Evolutionary conservation across 2,329 filamentous ascomycete genomes (phyloP), one percentile per base, ranked within the genome.

Genomic region (Cladosporium sp.): DNA sequence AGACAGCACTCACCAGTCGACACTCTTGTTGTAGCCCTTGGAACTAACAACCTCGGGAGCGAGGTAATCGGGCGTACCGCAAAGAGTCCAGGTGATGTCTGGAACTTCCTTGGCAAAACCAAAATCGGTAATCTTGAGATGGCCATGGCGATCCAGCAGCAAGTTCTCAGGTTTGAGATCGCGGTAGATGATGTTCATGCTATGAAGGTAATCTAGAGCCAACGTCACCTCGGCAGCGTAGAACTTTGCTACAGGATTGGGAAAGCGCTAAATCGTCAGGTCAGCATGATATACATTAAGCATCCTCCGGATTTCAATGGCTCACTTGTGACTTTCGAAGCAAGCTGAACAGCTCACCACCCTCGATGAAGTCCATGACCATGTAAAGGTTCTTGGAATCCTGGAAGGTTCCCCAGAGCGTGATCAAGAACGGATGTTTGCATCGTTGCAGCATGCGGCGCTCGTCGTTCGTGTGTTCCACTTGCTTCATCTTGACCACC

Each of bases 291-390:
- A 3, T 12, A 28, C 17, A n/a, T 3, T n/a, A 28, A 5, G 1
- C 22, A 8, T 45, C 42, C 13, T 25, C 28, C 10, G 42, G 17
- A 36, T 13, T 1, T 20, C 51, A 55, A 55, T 42, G n/a, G 76
- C 82, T 83, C 84, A 83, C 93, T 87, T 80, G 86, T 58, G 93
- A 97, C 76, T 99, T 97, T 67, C 94, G 84, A 67, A 99, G 79
- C 68, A 99, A 77, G 65, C 93, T 97, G 74, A 99, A 99, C 56
- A 99, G 81, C 80, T 99, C 94, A 69, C 94, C 94, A 65, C 94
- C 94, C 76, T 99, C 94, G 55, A 99, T 93, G 78, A 99, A 99
- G 75, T 99, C 94, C 94, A 99, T 99, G 68, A 99, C 94, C 94
- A 99, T 99, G 83, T 99, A 99, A 35, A 99, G 79, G 72, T 97